Evolutionary conservation across 2,329 filamentous ascomycete genomes (phyloP).

Genomic region (Cordyceps militaris): DNA sequence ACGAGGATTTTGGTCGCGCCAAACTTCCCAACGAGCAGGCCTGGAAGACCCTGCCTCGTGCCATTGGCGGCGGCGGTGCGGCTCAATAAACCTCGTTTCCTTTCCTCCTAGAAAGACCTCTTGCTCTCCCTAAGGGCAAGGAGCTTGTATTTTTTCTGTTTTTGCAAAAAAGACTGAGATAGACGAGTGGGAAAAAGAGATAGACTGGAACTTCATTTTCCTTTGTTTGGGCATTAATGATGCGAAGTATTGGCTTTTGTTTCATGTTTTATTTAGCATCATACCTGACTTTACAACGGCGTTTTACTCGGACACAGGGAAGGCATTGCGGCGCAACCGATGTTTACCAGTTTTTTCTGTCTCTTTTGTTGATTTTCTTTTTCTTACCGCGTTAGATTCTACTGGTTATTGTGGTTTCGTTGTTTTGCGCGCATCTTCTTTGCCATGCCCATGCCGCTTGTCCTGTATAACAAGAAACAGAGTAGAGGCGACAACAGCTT

Average conservation of each 20-base stretch:
- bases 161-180: neutral
- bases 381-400: neutral
- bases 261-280: conserved; percentile 12
- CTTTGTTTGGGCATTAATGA: conserved; percentile 10
- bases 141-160: neutral
- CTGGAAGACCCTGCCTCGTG: conserved; percentile 46
- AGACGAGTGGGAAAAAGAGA: neutral
- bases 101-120: neutral
- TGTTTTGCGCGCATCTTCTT: conserved; percentile 1
- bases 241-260: conserved; percentile 7
- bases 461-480: conserved; percentile 6
- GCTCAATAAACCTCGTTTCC: neutral
- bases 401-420: neutral
- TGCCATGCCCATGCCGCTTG: neutral
- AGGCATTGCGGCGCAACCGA: conserved; percentile 11
- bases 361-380: neutral
- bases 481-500: neutral
- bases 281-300: conserved; percentile 9
- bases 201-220: neutral
- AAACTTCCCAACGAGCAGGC: conserved; percentile 49
- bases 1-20: conserved; percentile 82
- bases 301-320: conserved; percentile 9
- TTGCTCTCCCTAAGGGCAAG: neutral
- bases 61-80: conserved; percentile 37
- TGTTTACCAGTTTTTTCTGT: neutral